Evolutionary conservation across 345 rosid species (phyloP), one percentile per base, ranked within the genome.

Genomic region (Jatropha curcas): DNA sequence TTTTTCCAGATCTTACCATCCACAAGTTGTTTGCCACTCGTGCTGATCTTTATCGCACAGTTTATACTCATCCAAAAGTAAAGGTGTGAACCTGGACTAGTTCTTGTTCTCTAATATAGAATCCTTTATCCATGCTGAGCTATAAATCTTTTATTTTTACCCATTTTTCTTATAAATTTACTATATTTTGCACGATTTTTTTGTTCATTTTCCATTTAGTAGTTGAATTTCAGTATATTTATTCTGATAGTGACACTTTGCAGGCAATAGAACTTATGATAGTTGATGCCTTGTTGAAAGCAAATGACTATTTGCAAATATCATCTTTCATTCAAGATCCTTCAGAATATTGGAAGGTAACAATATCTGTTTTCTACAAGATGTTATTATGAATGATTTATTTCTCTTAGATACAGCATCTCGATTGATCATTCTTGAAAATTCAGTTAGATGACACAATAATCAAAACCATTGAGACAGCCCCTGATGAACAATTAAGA

Each of bases 181-280:
- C 52, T 43, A 24, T 51, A 33, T 37, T 19, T 63, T 56, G 25
- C 51, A 39, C 67, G 5, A 10, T 30, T 62, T 41, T n/a, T 31
- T 79, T 70, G n/a, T 46, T 41, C 16, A 53, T 59, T 62, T 48
- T 39, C 17, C 12, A 25, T 5, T 51, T 13, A 33, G 16, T 27
- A 19, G 52, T 48, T 67, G 52, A 66, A 70, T 53, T 73, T 37
- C 37, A 50, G 1, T 74, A 28, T 58, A 24, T 37, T 43, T 61
- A 59, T 65, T 65, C 12, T 68, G 39, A 76, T 41, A 1, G 7
- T 55, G 39, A 75, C 39, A 27, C 67, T 30, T 74, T 83, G 75
- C 87, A 94, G 98, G 98, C 97, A 35, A 79, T 88, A 71, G 97
- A 90, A 84, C 95, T 89, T 71, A 94, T 94, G 98, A 53, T 90